These are phyloP conservation scores for Aurinia saxatilis DNA, from an alignment of 345 rosid species.

Conservation along the genomic window DNA sequence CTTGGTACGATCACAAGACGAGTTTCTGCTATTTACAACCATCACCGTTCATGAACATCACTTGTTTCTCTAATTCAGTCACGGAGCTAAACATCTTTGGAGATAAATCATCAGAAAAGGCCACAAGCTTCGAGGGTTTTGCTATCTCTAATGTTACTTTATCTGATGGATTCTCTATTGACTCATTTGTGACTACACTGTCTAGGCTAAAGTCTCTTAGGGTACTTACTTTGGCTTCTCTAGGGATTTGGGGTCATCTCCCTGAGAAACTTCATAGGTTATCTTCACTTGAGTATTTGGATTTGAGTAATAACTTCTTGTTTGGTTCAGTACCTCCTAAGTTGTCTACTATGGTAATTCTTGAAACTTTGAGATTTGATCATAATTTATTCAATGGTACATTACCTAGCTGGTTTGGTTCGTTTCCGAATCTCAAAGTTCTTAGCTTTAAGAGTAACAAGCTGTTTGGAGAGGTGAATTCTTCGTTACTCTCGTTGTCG, in stretches of 20 bases:
- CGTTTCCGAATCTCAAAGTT: conserved; percentile 40
- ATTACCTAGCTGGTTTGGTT: conserved; percentile 46
- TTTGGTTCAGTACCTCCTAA: conserved; percentile 62
- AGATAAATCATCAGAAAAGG: conserved; percentile 32
- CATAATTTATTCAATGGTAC: conserved; percentile 61
- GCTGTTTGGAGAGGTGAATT: conserved; percentile 42
- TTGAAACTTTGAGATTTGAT: conserved; percentile 45
- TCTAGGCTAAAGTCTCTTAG: conserved; percentile 48
- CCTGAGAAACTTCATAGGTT: conserved; percentile 66
- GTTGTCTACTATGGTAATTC: conserved; percentile 53
- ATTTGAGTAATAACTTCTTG: conserved; percentile 59
- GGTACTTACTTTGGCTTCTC: conserved; percentile 50
- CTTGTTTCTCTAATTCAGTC: conserved; percentile 50
- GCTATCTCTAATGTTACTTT: conserved; percentile 40
- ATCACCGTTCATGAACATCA: conserved; percentile 43
- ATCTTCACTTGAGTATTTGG: conserved; percentile 54
- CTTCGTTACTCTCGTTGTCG: conserved; percentile 44
- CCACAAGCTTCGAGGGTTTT: conserved; percentile 36
- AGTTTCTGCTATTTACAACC: conserved; percentile 50
- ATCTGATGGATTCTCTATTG: conserved; percentile 55
- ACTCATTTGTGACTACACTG: conserved; percentile 60
- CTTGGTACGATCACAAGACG: conserved; percentile 47
- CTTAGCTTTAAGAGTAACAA: conserved; percentile 47
- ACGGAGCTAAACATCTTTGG: conserved; percentile 50
- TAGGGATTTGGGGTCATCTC: conserved; percentile 77